Evolutionary conservation across 176 grass and related monocot genomes (phyloP), one percentile per base, ranked within the genome.

Genomic region (Chrysopogon serrulatus): DNA sequence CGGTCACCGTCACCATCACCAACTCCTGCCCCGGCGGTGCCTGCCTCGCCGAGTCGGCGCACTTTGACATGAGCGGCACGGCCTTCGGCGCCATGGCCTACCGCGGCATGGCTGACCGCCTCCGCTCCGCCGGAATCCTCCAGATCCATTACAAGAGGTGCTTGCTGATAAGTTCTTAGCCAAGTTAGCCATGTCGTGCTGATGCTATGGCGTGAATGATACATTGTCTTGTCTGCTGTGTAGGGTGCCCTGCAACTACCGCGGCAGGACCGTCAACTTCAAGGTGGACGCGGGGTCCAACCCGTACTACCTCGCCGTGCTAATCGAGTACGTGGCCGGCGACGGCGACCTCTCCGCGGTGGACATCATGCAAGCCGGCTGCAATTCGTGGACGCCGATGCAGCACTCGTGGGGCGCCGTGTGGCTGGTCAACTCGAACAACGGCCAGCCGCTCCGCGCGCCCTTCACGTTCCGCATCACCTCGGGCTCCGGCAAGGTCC

Each of bases 11-110:
- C 40, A 87, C 86, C 64, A 87, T 98, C 81, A 76, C 92, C 17
- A 92, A 95, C 70, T 65, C 30, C 33, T 98, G 95, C 82, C 87
- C 89, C 17, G 92, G 68, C 27, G 71, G 90, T 8, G 40, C 32
- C 14, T 98, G 95, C 75, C 34, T 71, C 1, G 53, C 62, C 5
- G 82, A 88, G 56, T 15, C 68, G 27, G 84, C 48, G 13, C 93
- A 90, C 77, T 95, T 98, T 35, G 92, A 98, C 85, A 83, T 95
- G 86, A 95, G 90, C 76, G 95, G 95, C 19, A 91, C 92, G 0
- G 90, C 92, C 39, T 91, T 98, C 64, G 90, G 92, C 42, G 88
- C 92, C 78, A 87, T 95, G 90, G 88, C 92, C 16, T 62, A 36
- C 59, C 32, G 49, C 35, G 92, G 91, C 36, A 76, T 53, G 81